Percentiles rank a stretch among this genome's conserved stretches.
Conservation (phyloP, 148 eudicot genomes). For the Nyssa sinensis region DNA sequence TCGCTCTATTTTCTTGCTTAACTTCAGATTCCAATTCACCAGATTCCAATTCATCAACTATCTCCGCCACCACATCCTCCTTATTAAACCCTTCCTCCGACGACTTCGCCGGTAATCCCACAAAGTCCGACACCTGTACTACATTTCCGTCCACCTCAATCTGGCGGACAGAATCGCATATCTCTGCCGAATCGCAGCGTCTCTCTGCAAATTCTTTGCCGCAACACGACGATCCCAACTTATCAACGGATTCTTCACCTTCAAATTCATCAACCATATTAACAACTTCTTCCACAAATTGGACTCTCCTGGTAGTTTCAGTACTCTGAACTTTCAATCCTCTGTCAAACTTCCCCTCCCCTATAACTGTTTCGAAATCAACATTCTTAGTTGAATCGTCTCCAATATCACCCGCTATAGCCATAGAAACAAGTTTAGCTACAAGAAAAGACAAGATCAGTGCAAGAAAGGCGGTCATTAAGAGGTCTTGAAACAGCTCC, state of each 20-base stretch:
- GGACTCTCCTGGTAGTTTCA: conserved; percentile 30
- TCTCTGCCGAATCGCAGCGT: neutral
- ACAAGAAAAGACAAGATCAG: conserved; percentile 33
- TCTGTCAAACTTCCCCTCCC: conserved; percentile 17
- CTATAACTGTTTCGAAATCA: conserved; percentile 2
- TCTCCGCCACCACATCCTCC: too few relatives aligned
- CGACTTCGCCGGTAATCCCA: neutral
- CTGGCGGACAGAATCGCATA: neutral
- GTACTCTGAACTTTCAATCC: conserved; percentile 25
- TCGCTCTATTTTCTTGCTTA: neutral
- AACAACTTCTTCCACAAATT: conserved; percentile 31
- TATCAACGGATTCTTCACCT: neutral
- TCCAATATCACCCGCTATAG: conserved; percentile 1
- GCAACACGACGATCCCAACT: neutral
- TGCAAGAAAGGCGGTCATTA: conserved; percentile 30
- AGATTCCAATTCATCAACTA: neutral
- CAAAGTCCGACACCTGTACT: too few relatives aligned
- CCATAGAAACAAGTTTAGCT: conserved; percentile 34
- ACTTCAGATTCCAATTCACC: too few relatives aligned
- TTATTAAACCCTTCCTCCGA: neutral
- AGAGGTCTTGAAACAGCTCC: conserved; percentile 37
- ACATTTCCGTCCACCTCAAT: neutral
- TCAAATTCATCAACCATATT: conserved; percentile 8
- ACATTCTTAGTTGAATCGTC: conserved; percentile 1
- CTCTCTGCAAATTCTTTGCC: too few relatives aligned